Conservation (phyloP, 176 grass and related monocot genomes). For the Triticum timopheevii region DNA sequence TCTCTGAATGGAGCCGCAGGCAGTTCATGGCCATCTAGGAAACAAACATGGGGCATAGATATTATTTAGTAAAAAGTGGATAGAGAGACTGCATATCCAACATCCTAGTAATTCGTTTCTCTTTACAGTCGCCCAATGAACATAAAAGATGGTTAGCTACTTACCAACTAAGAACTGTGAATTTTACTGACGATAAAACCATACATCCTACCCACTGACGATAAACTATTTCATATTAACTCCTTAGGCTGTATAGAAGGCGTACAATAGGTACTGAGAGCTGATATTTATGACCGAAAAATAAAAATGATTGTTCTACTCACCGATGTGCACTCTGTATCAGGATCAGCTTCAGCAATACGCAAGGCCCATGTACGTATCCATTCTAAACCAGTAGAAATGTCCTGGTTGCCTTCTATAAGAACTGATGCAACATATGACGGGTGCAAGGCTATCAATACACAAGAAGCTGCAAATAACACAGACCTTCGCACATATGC, state of each 20-base stretch:
- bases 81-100: background rate
- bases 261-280: background rate
- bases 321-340: constrained; percentile 82
- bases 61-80: background rate
- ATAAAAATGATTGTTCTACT: constrained; percentile 27
- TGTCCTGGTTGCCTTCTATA: constrained; percentile 76
- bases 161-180: background rate
- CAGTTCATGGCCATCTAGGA: constrained; percentile 90
- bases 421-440: constrained; percentile 78
- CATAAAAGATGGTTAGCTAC: background rate
- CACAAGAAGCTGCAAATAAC: constrained; percentile 87
- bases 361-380: constrained; percentile 81
- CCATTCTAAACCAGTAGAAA: constrained; percentile 86
- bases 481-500: constrained; percentile 93
- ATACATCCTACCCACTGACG: no score
- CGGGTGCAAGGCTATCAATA: constrained; percentile 84
- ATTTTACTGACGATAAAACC: background rate
- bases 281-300: constrained; percentile 3
- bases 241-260: background rate
- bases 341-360: constrained; percentile 78
- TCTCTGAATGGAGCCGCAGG: constrained; percentile 82
- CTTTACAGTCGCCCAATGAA: background rate
- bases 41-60: background rate
- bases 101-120: background rate
- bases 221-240: background rate